These are phyloP conservation scores for Glebionis coronaria DNA, from an alignment of 129 eudicot genomes.

Conservation along the genomic window DNA sequence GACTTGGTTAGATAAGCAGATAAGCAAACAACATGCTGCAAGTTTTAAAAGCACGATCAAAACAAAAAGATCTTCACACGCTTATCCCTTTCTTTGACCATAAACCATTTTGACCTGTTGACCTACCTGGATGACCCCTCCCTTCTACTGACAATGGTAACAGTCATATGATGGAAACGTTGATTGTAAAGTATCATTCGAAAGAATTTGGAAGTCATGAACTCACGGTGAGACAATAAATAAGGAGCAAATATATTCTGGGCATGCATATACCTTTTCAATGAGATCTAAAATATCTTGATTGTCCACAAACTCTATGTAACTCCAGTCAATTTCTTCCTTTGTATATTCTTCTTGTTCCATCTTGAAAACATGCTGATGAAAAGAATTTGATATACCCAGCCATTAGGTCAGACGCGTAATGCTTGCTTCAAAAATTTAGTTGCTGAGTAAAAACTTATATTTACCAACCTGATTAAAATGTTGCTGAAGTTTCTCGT, in stretches of 20 bases:
- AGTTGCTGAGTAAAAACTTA: slow-evolving; percentile 4
- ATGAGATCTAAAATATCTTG: slow-evolving; percentile 96
- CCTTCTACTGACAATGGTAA: neutral
- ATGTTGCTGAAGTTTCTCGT: slow-evolving; percentile 98
- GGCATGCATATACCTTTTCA: slow-evolving; percentile 59
- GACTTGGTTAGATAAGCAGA: slow-evolving; percentile 23
- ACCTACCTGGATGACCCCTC: too few species aligned
- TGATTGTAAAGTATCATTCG: too few species aligned
- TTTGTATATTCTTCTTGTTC: slow-evolving; percentile 97
- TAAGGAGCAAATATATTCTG: neutral
- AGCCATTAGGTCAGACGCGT: slow-evolving; percentile 22
- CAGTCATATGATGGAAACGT: neutral
- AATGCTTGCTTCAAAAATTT: slow-evolving; percentile 24
- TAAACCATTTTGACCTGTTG: neutral
- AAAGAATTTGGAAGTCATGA: neutral
- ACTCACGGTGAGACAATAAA: neutral
- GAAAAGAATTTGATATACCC: slow-evolving; percentile 30
- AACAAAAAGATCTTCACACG: slow-evolving; percentile 4
- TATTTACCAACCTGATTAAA: slow-evolving; percentile 77
- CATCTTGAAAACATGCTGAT: slow-evolving; percentile 98
- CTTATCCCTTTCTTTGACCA: too few species aligned
- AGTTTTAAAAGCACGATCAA: slow-evolving; percentile 5
- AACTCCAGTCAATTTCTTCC: slow-evolving; percentile 97
- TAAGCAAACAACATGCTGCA: slow-evolving; percentile 4
- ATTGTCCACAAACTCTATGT: slow-evolving; percentile 90